Evolutionary conservation across 495 filamentous ascomycete species (phyloP), one percentile per base, ranked within the genome.

Genomic region (Neurospora sp.): DNA sequence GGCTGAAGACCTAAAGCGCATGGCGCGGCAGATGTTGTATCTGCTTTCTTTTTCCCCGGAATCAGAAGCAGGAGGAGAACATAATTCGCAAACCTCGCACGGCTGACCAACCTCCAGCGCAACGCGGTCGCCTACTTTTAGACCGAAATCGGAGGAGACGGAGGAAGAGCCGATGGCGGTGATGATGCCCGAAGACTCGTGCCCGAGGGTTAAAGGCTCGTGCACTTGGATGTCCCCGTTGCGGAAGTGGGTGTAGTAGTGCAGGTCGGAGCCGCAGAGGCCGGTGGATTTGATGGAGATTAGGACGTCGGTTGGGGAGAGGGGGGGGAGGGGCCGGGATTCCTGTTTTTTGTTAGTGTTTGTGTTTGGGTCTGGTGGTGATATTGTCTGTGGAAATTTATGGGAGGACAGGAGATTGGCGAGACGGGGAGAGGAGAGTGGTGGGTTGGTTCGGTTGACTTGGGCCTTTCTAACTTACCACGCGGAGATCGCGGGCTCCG

Each of bases 1-100:
- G 18, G 93, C 93, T 68, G 90, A 92, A 77, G 89, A 91, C 68
- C 92, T 85, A 82, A 97, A 97, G 69, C 83, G 85, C 88, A 97
- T 90, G 10, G 82, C 80, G n/a, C 85, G 84, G 85, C 93, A 97
- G 82, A 97, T 92, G 80, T 96, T 97, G 80, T 96, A 96, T 70
- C 93, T 85, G 37, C 91, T 91, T 61, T 84, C 83, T 45, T 45
- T 35, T 35, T 35, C 31, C 31, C 31, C 31, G 1, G 39, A 10
- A 40, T 10, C 39, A 6, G 40, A 16, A 42, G 40, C 1, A 42
- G 4, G 0, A 44, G 42, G 18, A 22, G 75, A 75, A 79, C 93
- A 96, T 31, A 90, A 81, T 8, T 85, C 83, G 79, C 93, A 96
- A 61, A 83, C 75, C 37, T 86, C 86, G 77, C 93, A 96, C n/a